Conservation (phyloP, 768 basidiomycete species). For the Hygrocybe punicea region DNA sequence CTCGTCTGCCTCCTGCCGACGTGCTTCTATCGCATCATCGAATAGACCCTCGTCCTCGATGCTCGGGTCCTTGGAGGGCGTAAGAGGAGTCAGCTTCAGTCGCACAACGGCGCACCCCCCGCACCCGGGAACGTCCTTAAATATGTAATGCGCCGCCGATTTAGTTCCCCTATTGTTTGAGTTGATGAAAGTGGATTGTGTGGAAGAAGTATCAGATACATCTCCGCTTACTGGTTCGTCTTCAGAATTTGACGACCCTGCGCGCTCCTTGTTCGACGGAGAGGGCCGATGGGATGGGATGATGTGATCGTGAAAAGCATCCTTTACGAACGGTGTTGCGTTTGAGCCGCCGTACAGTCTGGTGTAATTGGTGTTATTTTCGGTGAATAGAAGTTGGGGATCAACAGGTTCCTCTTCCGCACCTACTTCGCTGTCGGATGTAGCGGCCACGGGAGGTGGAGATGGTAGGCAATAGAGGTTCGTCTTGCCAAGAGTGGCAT, state of each 20-base stretch:
- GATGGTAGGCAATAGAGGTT: slow-evolving; percentile 88
- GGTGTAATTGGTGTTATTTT: slow-evolving; percentile 95
- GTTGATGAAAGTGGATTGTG: slow-evolving; percentile 65
- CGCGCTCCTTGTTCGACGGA: slow-evolving; percentile 38
- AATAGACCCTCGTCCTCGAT: slow-evolving; percentile 86
- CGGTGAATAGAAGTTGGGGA: slow-evolving; percentile 89
- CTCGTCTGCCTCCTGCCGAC: slow-evolving; percentile 92
- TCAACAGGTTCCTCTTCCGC: slow-evolving; percentile 66
- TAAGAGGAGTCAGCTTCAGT: slow-evolving; percentile 80
- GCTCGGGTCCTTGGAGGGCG: slow-evolving; percentile 70
- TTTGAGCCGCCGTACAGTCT: slow-evolving; percentile 90
- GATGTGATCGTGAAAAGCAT: slow-evolving; percentile 98
- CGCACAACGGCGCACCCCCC: slow-evolving; percentile 96
- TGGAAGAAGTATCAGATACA: slow-evolving; percentile 59
- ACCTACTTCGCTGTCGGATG: slow-evolving; percentile 60
- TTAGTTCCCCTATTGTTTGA: slow-evolving; percentile 88
- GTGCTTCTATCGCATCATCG: slow-evolving; percentile 85
- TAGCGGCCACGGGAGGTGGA: slow-evolving; percentile 81
- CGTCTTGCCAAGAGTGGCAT: slow-evolving; percentile 70
- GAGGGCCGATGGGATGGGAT: slow-evolving; percentile 78
- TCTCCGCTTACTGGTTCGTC: slow-evolving; percentile 50
- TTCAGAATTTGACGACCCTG: slow-evolving; percentile 43
- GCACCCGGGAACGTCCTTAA: slow-evolving; percentile 79
- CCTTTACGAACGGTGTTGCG: slow-evolving; percentile 80
- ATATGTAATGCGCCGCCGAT: slow-evolving; percentile 86